Percentiles rank a stretch among this genome's conserved stretches.
Evolutionary conservation across 2,329 filamentous ascomycete species (phyloP).

Genomic region (Seiridium unicorne): DNA sequence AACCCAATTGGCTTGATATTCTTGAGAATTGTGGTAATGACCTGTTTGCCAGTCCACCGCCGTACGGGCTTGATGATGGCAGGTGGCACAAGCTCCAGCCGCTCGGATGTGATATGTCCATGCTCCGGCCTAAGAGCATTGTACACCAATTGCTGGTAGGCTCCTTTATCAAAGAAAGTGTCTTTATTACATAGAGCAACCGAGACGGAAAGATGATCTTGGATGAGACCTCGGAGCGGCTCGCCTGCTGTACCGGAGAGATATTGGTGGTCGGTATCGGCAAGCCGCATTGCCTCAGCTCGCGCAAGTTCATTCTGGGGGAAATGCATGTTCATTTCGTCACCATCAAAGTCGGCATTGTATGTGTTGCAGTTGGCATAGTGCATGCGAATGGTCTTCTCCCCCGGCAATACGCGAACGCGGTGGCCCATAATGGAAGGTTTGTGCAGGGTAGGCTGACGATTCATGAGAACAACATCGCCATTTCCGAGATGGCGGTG

Average conservation of each 20-base stretch:
- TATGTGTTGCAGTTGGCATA: slow-evolving; percentile 99
- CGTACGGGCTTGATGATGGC: slow-evolving; percentile 77
- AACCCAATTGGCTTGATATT: slow-evolving; percentile 82
- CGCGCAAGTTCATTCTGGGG: slow-evolving; percentile 94
- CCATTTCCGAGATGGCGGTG: slow-evolving; percentile 94
- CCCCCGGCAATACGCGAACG: slow-evolving; percentile 85
- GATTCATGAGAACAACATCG: slow-evolving; percentile 97
- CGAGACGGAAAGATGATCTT: slow-evolving; percentile 96
- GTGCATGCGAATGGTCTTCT: slow-evolving; percentile 99
- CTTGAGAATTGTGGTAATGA: slow-evolving; percentile 88
- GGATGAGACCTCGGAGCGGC: slow-evolving; percentile 91
- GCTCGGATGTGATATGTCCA: slow-evolving; percentile 79
- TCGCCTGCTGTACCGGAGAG: slow-evolving; percentile 91
- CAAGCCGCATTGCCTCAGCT: slow-evolving; percentile 88
- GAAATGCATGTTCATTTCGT: slow-evolving; percentile 99
- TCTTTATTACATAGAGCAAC: slow-evolving; percentile 89
- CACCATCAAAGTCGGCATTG: slow-evolving; percentile 98
- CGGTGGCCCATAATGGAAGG: slow-evolving; percentile 99
- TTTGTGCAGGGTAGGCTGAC: slow-evolving; percentile 95
- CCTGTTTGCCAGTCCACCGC: slow-evolving; percentile 94
- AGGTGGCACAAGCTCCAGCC: slow-evolving; percentile 77
- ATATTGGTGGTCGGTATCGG: slow-evolving; percentile 97
- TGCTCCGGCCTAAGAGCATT: slow-evolving; percentile 85
- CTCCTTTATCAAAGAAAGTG: slow-evolving; percentile 81
- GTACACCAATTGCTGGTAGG: slow-evolving; percentile 95